A percentile compares a stretch with the other conserved stretches of the same genome.
These are phyloP conservation scores for Geotrichum klebahnii DNA, from an alignment of 1,139 yeast species.

Conservation along the genomic window DNA sequence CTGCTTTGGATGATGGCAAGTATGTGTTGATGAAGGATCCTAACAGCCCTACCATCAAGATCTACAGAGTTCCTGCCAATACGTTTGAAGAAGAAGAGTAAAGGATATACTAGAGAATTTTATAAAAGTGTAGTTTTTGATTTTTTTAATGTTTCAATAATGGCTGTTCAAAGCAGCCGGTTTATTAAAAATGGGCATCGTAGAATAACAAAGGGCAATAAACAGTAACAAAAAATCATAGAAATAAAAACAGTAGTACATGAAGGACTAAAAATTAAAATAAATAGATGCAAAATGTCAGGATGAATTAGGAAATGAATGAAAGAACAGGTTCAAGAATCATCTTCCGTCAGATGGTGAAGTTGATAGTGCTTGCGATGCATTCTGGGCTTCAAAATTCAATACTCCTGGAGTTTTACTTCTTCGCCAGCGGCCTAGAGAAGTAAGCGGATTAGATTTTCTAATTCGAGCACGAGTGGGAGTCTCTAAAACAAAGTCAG, in stretches of 20 bases:
- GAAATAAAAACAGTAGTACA: no score
- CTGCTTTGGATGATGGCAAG: conserved; percentile 50
- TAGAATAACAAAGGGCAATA: no score
- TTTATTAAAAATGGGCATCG: no score
- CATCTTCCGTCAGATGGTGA: conserved; percentile 10
- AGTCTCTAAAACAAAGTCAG: conserved; percentile 16
- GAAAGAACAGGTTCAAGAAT: not conserved
- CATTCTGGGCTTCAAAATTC: not conserved
- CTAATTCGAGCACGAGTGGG: conserved; percentile 15
- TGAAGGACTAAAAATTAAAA: not conserved
- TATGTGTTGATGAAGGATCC: conserved; percentile 58
- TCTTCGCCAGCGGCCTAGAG: conserved; percentile 19
- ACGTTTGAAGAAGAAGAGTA: conserved; percentile 32
- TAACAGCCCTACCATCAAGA: conserved; percentile 48
- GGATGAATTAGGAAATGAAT: not conserved
- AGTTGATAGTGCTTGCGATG: not conserved
- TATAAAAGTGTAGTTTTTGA: no score
- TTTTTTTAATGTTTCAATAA: no score
- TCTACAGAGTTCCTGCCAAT: conserved; percentile 48
- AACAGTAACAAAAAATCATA: no score
- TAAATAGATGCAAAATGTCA: not conserved
- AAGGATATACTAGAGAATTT: not conserved
- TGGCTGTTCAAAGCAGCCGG: no score
- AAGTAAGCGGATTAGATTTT: conserved; percentile 15
- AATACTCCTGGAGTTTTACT: conserved; percentile 7